A percentile compares a stretch with the other conserved stretches of the same genome.
Evolutionary conservation across 345 rosid genomes (phyloP).

Genomic region (Salix arbutifolia): DNA sequence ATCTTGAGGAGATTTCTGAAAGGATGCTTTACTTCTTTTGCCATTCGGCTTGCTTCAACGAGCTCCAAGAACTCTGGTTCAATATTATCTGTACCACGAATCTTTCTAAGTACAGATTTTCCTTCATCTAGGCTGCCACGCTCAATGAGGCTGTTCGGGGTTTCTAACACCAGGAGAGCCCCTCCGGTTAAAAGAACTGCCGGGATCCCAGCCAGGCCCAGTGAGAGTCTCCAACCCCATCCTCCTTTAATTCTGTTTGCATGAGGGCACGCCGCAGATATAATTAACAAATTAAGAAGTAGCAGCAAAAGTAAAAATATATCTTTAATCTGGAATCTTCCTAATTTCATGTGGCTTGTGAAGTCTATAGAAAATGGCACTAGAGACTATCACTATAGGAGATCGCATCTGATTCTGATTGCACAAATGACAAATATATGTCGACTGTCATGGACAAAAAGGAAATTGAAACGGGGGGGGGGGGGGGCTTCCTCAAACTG

Average conservation of each 20-base stretch:
- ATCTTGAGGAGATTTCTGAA: constrained; percentile 72
- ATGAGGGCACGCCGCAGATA: not conserved
- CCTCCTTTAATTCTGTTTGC: constrained; percentile 60
- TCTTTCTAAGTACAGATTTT: constrained; percentile 66
- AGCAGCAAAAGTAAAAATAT: not conserved
- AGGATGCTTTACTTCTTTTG: constrained; percentile 85
- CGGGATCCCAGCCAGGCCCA: constrained; percentile 87
- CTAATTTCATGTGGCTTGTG: not conserved
- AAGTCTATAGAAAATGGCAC: not conserved
- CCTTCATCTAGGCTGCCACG: constrained; percentile 87
- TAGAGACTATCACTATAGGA: not conserved
- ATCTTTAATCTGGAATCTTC: not conserved
- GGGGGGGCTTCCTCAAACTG: not conserved
- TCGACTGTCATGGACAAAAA: not conserved
- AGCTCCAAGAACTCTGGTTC: constrained; percentile 84
- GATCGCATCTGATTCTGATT: not conserved
- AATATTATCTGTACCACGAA: constrained; percentile 75
- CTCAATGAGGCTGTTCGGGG: constrained; percentile 88
- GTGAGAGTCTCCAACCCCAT: constrained; percentile 94
- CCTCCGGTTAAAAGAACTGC: constrained; percentile 74
- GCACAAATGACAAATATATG: not conserved
- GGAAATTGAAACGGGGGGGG: not conserved
- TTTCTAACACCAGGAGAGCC: constrained; percentile 71
- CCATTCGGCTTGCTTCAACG: constrained; percentile 83
- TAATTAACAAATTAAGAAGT: not conserved